These are phyloP conservation scores for Leptographium galeiforme DNA, from an alignment of 2,329 filamentous ascomycete species.

Conservation along the genomic window DNA sequence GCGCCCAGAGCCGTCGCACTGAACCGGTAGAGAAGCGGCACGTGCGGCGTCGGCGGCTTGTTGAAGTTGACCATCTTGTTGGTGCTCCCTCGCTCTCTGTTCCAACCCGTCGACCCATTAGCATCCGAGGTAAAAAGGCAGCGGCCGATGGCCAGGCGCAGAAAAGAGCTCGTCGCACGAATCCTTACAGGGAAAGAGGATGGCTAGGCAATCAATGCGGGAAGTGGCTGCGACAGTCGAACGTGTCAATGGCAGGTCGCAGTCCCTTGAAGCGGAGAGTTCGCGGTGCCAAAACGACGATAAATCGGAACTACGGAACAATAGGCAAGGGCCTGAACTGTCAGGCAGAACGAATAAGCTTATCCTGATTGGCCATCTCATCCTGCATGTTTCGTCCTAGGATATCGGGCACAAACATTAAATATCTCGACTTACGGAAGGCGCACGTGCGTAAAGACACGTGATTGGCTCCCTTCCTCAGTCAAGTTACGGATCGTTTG, in stretches of 20 bases:
- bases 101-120: not conserved
- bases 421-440: not conserved
- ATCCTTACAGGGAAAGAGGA: not conserved
- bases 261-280: not conserved
- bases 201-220: not conserved
- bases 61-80: slow-evolving; percentile 10
- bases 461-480: not conserved
- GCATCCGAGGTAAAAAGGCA: not conserved
- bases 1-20: slow-evolving; percentile 78
- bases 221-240: not conserved
- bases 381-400: not conserved
- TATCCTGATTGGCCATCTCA: not conserved
- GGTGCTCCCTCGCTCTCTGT: not conserved
- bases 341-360: not conserved
- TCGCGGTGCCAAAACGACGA: not conserved
- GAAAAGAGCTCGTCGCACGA: not conserved
- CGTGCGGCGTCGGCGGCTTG: slow-evolving; percentile 25
- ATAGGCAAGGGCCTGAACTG: not conserved
- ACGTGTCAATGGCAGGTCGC: not conserved
- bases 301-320: not conserved
- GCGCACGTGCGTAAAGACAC: not conserved
- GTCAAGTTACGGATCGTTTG: not conserved
- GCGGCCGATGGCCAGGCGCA: not conserved
- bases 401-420: too few relatives aligned
- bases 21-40: slow-evolving; percentile 61